Percentiles rank a stretch among this genome's conserved stretches.
Conservation (phyloP, 106 monocot genomes). For the Iris macrosiphon region DNA sequence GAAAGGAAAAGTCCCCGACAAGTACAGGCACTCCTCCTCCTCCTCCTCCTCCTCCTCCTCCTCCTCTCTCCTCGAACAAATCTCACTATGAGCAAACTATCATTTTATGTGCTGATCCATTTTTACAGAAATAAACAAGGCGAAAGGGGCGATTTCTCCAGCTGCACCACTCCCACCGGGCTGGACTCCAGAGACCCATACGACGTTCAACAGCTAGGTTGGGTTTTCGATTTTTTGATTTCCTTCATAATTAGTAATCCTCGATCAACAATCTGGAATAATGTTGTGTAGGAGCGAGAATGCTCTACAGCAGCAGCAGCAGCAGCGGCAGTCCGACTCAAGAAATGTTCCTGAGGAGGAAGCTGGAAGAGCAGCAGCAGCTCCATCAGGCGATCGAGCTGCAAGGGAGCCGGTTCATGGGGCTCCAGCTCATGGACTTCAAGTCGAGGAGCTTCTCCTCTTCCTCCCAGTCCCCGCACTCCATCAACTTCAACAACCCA, state of each 20-base stretch:
- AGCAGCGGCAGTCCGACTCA: too few relatives aligned
- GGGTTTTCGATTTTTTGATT: neutral
- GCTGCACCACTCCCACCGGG: constrained; percentile 59
- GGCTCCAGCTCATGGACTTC: constrained; percentile 60
- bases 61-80: neutral
- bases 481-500: too few relatives aligned
- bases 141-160: constrained; percentile 66
- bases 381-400: constrained; percentile 82
- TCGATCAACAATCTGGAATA: too few relatives aligned
- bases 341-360: constrained; percentile 56
- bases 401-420: constrained; percentile 62
- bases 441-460: constrained; percentile 19
- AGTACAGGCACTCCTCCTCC: constrained; percentile 39
- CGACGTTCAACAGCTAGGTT: constrained; percentile 81
- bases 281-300: constrained; percentile 41
- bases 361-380: constrained; percentile 79
- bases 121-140: constrained; percentile 39
- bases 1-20: constrained; percentile 96
- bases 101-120: constrained; percentile 15
- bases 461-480: constrained; percentile 1
- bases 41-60: constrained; percentile 3
- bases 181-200: constrained; percentile 66
- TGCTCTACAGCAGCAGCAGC: constrained; percentile 44
- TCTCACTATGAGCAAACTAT: too few relatives aligned
- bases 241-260: neutral